phyloP scores from a whole-genome alignment of 768 basidiomycete species.

The Cystofilobasidium bisporidii region DNA sequence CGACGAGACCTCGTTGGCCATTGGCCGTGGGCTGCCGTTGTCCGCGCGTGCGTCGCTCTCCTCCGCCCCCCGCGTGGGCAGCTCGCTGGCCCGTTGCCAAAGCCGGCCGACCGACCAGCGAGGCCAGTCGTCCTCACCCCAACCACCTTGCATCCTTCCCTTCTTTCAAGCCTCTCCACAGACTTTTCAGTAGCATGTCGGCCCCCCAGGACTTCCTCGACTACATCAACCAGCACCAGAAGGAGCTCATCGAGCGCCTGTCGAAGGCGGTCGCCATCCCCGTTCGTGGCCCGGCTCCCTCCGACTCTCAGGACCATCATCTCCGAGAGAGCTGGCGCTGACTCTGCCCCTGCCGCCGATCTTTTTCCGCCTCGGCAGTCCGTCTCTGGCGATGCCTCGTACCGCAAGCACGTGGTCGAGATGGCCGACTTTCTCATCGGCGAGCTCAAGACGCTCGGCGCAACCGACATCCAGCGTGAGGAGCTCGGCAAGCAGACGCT shows the following conservation, averaged over 20 bases:
- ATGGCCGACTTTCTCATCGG: slow-evolving; percentile 77
- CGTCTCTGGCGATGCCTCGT: slow-evolving; percentile 40
- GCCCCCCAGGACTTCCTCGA: slow-evolving; percentile 39
- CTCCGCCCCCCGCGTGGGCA: no score
- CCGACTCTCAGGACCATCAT: background rate
- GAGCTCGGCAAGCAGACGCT: slow-evolving; percentile 67
- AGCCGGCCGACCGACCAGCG: no score
- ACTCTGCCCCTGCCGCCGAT: slow-evolving; percentile 30
- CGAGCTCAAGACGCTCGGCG: slow-evolving; percentile 67
- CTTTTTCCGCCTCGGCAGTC: slow-evolving; percentile 31
- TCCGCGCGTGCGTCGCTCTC: no score
- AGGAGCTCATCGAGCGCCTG: slow-evolving; percentile 66
- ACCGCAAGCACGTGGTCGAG: slow-evolving; percentile 59
- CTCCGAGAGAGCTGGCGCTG: slow-evolving; percentile 18
- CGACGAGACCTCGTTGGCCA: no score
- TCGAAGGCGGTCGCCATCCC: slow-evolving; percentile 75
- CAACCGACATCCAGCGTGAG: slow-evolving; percentile 51
- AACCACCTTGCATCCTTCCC: background rate
- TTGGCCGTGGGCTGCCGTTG: no score
- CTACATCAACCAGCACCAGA: slow-evolving; percentile 61
- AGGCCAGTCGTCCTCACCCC: background rate
- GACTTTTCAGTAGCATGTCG: slow-evolving; percentile 12
- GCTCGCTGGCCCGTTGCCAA: no score
- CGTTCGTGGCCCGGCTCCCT: slow-evolving; percentile 33
- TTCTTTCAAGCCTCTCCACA: no score